Percentiles rank a stretch among this genome's conserved stretches.
phyloP scores from a whole-genome alignment of 176 grass and related monocot genomes.

The Aegilops sharonensis region DNA sequence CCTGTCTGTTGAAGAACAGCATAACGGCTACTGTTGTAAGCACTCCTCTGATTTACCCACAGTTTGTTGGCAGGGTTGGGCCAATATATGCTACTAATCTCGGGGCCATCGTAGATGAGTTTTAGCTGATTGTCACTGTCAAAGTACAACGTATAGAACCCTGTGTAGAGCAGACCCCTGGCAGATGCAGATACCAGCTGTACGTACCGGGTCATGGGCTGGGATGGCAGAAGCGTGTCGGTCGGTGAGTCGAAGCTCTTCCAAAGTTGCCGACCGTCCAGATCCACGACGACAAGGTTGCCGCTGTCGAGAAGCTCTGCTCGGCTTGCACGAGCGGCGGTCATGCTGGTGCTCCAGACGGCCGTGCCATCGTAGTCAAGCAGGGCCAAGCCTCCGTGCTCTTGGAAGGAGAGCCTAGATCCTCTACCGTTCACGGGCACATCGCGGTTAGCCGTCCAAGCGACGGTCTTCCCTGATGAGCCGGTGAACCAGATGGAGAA shows the following conservation, averaged over 20 bases:
- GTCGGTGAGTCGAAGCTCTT: constrained; percentile 50
- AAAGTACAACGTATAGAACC: constrained; percentile 48
- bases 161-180: constrained; percentile 40
- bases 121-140: constrained; percentile 40
- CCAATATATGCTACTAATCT: constrained; percentile 50
- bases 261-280: not conserved
- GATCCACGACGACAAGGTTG: constrained; percentile 42
- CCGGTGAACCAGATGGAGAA: constrained; percentile 55
- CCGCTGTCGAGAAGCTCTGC: constrained; percentile 29
- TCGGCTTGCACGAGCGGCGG: not conserved
- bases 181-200: constrained; percentile 34
- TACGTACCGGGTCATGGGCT: constrained; percentile 39
- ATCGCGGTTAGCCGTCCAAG: constrained; percentile 63
- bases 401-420: constrained; percentile 24
- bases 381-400: constrained; percentile 2
- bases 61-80: not conserved
- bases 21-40: constrained; percentile 31
- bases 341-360: constrained; percentile 46
- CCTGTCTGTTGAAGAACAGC: constrained; percentile 44
- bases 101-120: constrained; percentile 44
- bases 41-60: constrained; percentile 7
- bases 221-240: constrained; percentile 43
- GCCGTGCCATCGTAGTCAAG: constrained; percentile 34
- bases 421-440: constrained; percentile 54
- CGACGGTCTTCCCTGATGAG: constrained; percentile 2